Conservation (phyloP, 306 rosid species). For the Canavalia ensiformis region DNA sequence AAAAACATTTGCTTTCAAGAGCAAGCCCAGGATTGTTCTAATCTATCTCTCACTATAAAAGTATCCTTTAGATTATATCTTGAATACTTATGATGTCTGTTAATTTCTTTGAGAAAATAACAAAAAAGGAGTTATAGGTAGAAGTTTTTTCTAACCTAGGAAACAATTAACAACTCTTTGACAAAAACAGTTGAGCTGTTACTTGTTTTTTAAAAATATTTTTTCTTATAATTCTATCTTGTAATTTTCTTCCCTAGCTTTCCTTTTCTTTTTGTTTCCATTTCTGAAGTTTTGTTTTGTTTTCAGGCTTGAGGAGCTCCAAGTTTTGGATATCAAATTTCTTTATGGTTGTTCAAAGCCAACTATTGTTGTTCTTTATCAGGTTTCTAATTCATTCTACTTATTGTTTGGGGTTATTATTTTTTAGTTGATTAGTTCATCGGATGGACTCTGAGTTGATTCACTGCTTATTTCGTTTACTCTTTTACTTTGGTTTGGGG, state of each 20-base stretch:
- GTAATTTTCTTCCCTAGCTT: background rate
- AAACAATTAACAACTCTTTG: background rate
- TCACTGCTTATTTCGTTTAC: background rate
- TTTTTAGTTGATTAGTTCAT: background rate
- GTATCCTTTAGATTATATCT: background rate
- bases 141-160: background rate
- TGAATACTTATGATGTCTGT: background rate
- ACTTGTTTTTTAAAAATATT: background rate
- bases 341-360: slow-evolving; percentile 97
- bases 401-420: slow-evolving; percentile 26
- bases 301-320: slow-evolving; percentile 99
- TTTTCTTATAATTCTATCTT: background rate
- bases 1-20: background rate
- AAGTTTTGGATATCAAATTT: slow-evolving; percentile 96
- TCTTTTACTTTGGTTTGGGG: background rate
- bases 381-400: slow-evolving; percentile 59
- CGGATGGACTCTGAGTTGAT: slow-evolving; percentile 17
- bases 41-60: background rate
- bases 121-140: background rate
- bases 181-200: background rate
- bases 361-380: slow-evolving; percentile 97
- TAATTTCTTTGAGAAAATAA: background rate
- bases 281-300: slow-evolving; percentile 40
- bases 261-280: background rate
- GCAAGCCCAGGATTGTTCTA: background rate